Evolutionary conservation across 1,284 basidiomycete species (phyloP).

Genomic region (Trametes polyzona): DNA sequence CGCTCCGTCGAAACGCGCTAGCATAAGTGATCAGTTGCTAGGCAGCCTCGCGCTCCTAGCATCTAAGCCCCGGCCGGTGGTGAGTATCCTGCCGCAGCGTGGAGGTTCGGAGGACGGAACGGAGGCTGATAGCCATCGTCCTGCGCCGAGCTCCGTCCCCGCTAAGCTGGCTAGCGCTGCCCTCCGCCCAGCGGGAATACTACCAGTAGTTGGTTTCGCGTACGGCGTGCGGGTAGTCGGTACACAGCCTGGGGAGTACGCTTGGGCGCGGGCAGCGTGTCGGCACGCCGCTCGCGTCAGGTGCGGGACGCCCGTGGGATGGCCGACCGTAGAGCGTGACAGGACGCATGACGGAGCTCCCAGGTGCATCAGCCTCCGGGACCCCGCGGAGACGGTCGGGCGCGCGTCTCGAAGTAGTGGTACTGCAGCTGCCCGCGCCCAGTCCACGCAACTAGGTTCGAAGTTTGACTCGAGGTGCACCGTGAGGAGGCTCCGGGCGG

Average conservation of each 20-base stretch:
- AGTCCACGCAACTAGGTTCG: slow-evolving; percentile 3
- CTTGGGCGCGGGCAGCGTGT: not conserved
- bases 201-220: not conserved
- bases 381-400: no score
- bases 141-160: slow-evolving; percentile 16
- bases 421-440: no score
- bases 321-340: no score
- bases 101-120: slow-evolving; percentile 16
- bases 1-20: not conserved
- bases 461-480: no score
- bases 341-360: no score
- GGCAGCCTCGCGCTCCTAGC: not conserved
- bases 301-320: not conserved
- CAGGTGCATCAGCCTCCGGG: no score
- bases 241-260: slow-evolving; percentile 10
- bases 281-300: no score
- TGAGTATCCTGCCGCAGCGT: no score
- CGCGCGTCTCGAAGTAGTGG: no score
- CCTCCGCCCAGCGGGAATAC: not conserved
- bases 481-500: no score
- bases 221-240: not conserved
- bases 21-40: slow-evolving; percentile 18
- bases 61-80: no score
- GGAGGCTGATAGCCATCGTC: slow-evolving; percentile 14
- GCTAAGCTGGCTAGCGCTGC: no score